These are phyloP conservation scores for Yamadazyma atmosphaerica DNA, from an alignment of 1,139 yeast species.

Conservation along the genomic window DNA sequence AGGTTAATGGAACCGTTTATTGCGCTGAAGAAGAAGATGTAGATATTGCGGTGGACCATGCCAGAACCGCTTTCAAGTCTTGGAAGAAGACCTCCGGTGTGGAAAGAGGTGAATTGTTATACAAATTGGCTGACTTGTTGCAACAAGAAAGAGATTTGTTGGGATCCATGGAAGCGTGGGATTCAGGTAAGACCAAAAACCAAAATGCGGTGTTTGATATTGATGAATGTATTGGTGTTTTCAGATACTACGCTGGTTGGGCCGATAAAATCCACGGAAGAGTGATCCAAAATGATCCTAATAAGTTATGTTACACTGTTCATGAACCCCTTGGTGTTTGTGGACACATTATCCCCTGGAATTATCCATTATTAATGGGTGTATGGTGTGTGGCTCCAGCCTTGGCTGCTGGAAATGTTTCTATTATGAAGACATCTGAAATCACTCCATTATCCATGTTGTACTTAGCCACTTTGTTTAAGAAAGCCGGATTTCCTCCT, in stretches of 20 bases:
- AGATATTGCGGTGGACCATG: conserved; percentile 74
- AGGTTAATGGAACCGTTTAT: conserved; percentile 62
- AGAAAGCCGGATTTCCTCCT: conserved; percentile 69
- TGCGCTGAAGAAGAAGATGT: conserved; percentile 71
- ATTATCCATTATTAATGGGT: conserved; percentile 60
- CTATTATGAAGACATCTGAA: conserved; percentile 67
- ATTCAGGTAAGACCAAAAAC: conserved; percentile 73
- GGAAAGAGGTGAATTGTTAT: conserved; percentile 54
- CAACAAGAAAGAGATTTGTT: conserved; percentile 57
- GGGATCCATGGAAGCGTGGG: conserved; percentile 74
- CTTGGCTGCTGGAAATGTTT: conserved; percentile 67
- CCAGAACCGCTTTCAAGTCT: conserved; percentile 64
- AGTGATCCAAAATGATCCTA: conserved; percentile 64
- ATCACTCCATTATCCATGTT: conserved; percentile 64
- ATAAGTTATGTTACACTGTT: conserved; percentile 72
- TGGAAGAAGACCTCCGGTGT: conserved; percentile 49
- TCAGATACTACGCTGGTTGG: conserved; percentile 80
- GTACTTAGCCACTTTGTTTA: conserved; percentile 52
- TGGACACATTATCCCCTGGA: conserved; percentile 73
- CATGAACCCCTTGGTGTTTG: conserved; percentile 84
- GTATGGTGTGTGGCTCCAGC: conserved; percentile 66
- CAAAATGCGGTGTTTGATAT: conserved; percentile 56
- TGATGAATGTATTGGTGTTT: conserved; percentile 53
- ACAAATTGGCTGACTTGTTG: conserved; percentile 61
- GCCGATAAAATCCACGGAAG: conserved; percentile 78